Evolutionary conservation across 169 alveolate genomes (phyloP), one percentile per base, ranked within the genome.

Genomic region (Plasmodium berghei): DNA sequence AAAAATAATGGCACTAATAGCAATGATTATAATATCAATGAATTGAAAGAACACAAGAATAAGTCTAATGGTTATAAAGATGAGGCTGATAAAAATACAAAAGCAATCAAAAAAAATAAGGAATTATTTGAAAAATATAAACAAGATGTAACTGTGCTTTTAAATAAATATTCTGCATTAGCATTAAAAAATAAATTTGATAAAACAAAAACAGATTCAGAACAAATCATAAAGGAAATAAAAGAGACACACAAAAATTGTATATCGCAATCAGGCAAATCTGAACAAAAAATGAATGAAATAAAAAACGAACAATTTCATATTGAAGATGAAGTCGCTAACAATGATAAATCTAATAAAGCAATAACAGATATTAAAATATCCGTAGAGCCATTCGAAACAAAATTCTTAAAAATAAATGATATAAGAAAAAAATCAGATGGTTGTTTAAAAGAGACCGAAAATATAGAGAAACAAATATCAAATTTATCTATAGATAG

Each of bases 151-250:
- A 46, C 14, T 18, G 20, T 10, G 5, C 42, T n/a, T 70, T 70
- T 70, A 28, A 9, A 70, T 26, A 5, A 70, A 70, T 18, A 56
- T 24, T 24, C 12, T n/a, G 48, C 22, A 12, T 1, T 70, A 70
- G 77, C 48, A 45, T 9, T 48, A 70, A 45, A 70, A 46, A 46
- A 56, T 0, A 70, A 70, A 48, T 69, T 59, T 9, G 42, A 12
- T 0, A 70, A 70, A 48, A 48, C 28, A 70, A 10, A 45, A 5
- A 70, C 18, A 6, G 45, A 18, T 5, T 56, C 66, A 18, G 6
- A 12, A 10, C 46, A 40, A 8, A 70, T 70, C 16, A 18, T 18
- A 42, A 22, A 46, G 4, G 28, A 70, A 24, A 70, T 70, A 18
- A 14, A 69, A 48, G 20, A 18, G 1, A 5, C 16, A 12, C 16